These are phyloP conservation scores for Coemansia biformis DNA, from an alignment of 192 early-diverging fungal species.

Conservation along the genomic window DNA sequence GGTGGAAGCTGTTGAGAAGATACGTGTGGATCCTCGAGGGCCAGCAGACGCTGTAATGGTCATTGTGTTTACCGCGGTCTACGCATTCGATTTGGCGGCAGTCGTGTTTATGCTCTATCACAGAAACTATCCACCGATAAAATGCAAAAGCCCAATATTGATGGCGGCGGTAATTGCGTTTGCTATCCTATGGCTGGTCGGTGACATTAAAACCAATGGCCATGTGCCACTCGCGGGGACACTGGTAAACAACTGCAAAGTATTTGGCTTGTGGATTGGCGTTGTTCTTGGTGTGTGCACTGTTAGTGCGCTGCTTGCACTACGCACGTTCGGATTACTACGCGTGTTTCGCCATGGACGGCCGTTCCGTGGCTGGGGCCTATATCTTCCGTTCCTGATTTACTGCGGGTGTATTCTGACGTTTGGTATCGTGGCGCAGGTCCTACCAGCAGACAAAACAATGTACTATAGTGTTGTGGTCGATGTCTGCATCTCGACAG, in stretches of 20 bases:
- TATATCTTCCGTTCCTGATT: constrained; percentile 13
- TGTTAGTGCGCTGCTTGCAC: constrained; percentile 12
- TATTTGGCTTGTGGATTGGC: constrained; percentile 31
- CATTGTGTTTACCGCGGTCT: constrained; percentile 4
- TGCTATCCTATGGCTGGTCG: constrained; percentile 31
- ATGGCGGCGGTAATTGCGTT: constrained; percentile 16
- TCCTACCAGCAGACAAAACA: constrained; percentile 3
- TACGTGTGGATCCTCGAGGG: constrained; percentile 14
- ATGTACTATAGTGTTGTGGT: constrained; percentile 7
- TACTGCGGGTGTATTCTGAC: constrained; percentile 9
- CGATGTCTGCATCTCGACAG: no score
- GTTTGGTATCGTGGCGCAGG: constrained; percentile 13
- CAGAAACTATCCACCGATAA: constrained; percentile 36
- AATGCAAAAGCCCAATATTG: constrained; percentile 24
- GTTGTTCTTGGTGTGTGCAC: constrained; percentile 24
- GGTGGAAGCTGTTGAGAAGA: no score
- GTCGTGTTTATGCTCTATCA: constrained; percentile 21
- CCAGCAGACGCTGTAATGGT: constrained; percentile 10
- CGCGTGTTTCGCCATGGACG: constrained; percentile 21
- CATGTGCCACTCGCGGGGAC: constrained; percentile 12
- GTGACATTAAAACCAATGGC: constrained; percentile 31
- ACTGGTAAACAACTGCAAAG: constrained; percentile 16
- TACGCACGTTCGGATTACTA: constrained; percentile 21
- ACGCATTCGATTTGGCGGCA: constrained; percentile 18
- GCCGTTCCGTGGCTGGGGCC: constrained; percentile 11